Evolutionary conservation across 768 basidiomycete species (phyloP), one percentile per base, ranked within the genome.

Genomic region (Leccinum barrowsii): DNA sequence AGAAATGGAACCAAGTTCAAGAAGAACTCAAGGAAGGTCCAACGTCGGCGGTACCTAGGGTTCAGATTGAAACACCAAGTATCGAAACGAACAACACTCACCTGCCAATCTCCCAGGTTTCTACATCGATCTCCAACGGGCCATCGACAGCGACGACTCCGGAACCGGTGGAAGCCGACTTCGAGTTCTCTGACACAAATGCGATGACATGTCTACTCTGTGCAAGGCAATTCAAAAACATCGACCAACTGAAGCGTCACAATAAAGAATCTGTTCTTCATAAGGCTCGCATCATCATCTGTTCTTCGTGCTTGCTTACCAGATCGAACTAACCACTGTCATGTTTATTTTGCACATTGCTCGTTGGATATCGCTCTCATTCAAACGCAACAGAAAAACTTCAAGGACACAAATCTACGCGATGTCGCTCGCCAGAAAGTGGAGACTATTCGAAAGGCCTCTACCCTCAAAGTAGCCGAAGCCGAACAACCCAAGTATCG

Each of bases 1-100:
- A 82, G 67, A 98, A 98, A 71, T 99, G 96, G 97, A 98, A 95
- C 70, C 89, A 88, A 76, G 92, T 95, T 10, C 92, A 96, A 74
- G 89, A 88, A 74, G 95, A 94, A 67, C 80, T 97, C 52, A 83
- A 82, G 35, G 79, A 83, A 59, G 73, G 77, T 46, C 57, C 75
- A 32, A 68, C 66, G 59, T 48, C 67, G 52, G 67, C 56, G 53
- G 67, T 58, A 42, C 57, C 70, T 42, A 70, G 54, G 50, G 56
- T 61, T 26, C 62, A 55, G 40, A 46, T 37, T 46, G 62, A 24
- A 15, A 17, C 55, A 4, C 17, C 67, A 32, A 58, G 8, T 44
- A 37, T 59, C 2, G 61, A 70, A 55, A 56, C 40, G 21, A 47
- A 22, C 4, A 30, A 7, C 24, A 17, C 34, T 35, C 58, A 60